Conservation (phyloP, 352 stramenopile genomes). For the Phytophthora pluvialis region DNA sequence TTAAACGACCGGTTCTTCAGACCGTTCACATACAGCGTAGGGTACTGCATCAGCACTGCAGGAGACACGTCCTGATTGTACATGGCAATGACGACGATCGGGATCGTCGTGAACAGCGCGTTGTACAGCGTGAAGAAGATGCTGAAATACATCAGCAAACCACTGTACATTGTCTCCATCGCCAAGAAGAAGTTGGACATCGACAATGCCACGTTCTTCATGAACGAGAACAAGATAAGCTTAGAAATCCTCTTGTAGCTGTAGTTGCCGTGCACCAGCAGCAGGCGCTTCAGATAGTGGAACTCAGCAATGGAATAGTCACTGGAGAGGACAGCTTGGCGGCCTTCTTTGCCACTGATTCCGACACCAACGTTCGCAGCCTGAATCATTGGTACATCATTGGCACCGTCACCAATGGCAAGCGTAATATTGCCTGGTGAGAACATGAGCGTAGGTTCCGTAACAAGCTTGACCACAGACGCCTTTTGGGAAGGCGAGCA, state of each 20-base stretch:
- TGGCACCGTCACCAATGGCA: constrained; percentile 86
- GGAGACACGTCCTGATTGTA: constrained; percentile 92
- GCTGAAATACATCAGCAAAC: constrained; percentile 89
- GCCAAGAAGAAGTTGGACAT: constrained; percentile 89
- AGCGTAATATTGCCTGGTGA: constrained; percentile 89
- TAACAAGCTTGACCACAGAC: constrained; percentile 86
- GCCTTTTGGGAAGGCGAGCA: constrained; percentile 89
- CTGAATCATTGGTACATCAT: constrained; percentile 91
- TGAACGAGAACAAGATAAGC: constrained; percentile 90
- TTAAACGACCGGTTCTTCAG: constrained; percentile 91
- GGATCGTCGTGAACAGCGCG: constrained; percentile 89
- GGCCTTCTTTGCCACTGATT: constrained; percentile 88
- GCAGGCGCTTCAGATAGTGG: constrained; percentile 78
- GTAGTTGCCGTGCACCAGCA: constrained; percentile 90
- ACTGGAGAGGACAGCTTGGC: constrained; percentile 84
- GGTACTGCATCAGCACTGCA: constrained; percentile 90
- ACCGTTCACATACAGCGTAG: constrained; percentile 88
- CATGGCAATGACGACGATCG: constrained; percentile 91
- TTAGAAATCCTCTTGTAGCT: constrained; percentile 93
- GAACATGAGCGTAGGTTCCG: constrained; percentile 88
- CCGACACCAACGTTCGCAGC: constrained; percentile 86
- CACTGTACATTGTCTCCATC: constrained; percentile 87
- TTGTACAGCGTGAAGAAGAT: constrained; percentile 93
- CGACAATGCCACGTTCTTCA: constrained; percentile 90
- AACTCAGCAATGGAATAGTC: constrained; percentile 89